Base-by-base conservation (phyloP, 495 filamentous ascomycete genomes). In the Neurospora tetraspora region DNA sequence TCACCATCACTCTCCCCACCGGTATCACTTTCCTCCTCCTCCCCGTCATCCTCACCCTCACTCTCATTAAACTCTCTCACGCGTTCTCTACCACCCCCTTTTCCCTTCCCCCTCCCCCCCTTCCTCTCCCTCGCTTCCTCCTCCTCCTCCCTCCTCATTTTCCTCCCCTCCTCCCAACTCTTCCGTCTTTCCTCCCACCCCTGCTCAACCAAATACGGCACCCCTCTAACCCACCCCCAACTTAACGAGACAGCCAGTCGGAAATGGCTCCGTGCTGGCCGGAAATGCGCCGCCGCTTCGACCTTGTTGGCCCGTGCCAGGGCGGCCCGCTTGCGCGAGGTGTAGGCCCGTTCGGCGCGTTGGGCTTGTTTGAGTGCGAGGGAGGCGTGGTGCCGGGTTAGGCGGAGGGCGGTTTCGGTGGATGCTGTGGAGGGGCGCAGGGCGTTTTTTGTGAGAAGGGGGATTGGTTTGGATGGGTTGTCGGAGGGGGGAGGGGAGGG, bases 311-410 rank as follows among this genome's bases (percentile, higher is more conserved):
- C 74, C 11, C 78, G 76, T 39, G 78, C 78, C 2, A 74, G 47
- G 11, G 76, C 70, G 0, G 79, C 73, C 10, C 79, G 75, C 76
- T 81, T 81, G 47, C 69, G 61, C 10, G 76, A 71, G 23, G 70
- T 72, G 75, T 81, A 82, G 38, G 73, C 37, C 12, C 73, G 75
- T 77, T 82, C 79, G 43, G 79, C 76, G 31, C 71, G 73, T 42
- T 76, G 73, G 27, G 81, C 81, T 10, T 74, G 65, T 36, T 73
- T 39, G 42, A 78, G 75, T 23, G 75, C 68, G 5, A 76, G 75
- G 0, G 77, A 76, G 69, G 79, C 79, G 34, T 47, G 72, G 27
- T 72, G 76, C 18, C 75, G 74, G 59, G 75, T 69, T 40, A 74
- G 68, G n/a, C 73, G 45, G 38, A 82, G 78, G n/a, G n/a, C n/a